Conservation (phyloP, 176 grass and related monocot species). For the Chloris gayana region DNA sequence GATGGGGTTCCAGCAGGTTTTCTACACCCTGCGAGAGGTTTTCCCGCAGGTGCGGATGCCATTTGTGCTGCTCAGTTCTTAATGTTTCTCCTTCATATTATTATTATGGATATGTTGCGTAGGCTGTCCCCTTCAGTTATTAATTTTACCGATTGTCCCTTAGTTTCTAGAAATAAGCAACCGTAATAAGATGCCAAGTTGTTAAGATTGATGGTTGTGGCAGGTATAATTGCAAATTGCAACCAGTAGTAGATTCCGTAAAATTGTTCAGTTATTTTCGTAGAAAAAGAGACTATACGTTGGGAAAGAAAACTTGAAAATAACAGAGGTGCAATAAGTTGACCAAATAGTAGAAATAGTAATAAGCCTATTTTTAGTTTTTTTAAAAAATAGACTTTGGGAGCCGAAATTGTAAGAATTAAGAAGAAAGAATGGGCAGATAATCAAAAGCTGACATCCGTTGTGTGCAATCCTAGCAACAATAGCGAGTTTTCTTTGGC, state of each 20-base stretch:
- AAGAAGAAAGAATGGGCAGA: background rate
- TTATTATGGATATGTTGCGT: no score
- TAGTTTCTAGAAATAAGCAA: background rate
- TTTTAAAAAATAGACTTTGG: no score
- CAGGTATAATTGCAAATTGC: background rate
- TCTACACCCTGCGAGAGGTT: constrained; percentile 41
- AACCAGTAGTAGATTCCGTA: background rate
- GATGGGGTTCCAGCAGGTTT: constrained; percentile 44
- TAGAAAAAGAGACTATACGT: background rate
- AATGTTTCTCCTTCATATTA: background rate
- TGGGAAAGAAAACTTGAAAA: background rate
- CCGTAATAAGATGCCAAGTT: no score
- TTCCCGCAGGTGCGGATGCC: constrained; percentile 42
- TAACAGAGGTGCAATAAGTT: background rate
- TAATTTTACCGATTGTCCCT: background rate
- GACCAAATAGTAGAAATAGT: background rate
- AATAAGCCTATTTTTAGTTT: no score
- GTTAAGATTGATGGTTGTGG: background rate
- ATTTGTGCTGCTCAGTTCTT: background rate
- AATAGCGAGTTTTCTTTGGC: no score
- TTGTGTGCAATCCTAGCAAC: no score
- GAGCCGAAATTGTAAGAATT: no score
- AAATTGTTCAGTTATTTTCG: background rate
- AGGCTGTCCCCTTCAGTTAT: background rate
- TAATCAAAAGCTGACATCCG: no score